phyloP scores from a whole-genome alignment of 805 yeast genomes.

The Saturnispora diversa region DNA sequence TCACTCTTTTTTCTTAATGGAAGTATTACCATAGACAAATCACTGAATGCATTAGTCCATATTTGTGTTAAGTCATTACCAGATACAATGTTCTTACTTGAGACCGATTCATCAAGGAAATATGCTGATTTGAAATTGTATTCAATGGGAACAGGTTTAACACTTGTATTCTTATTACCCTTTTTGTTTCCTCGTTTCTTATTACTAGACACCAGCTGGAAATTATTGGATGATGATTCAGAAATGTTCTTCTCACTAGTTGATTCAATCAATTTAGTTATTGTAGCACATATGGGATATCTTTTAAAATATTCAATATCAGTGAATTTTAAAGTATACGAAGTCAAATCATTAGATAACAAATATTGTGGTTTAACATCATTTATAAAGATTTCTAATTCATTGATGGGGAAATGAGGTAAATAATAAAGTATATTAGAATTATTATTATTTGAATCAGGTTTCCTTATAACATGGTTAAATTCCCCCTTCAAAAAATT shows the following conservation, averaged over 20 bases:
- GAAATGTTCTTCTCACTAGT: too few relatives aligned
- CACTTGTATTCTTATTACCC: conserved; percentile 11
- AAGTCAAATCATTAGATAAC: conserved; percentile 27
- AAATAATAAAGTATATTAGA: conserved; percentile 22
- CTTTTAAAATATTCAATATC: conserved; percentile 21
- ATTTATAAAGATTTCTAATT: conserved; percentile 23
- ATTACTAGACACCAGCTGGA: neutral
- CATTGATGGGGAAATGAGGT: conserved; percentile 30
- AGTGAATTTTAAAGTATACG: conserved; percentile 25
- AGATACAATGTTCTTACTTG: neutral
- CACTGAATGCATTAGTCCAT: conserved; percentile 27
- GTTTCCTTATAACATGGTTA: conserved; percentile 17
- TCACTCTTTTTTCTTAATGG: neutral
- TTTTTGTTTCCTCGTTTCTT: conserved; percentile 9
- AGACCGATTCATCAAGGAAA: conserved; percentile 11
- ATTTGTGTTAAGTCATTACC: conserved; percentile 8
- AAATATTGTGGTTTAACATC: conserved; percentile 21
- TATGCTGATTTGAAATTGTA: conserved; percentile 16
- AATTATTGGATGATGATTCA: too few relatives aligned
- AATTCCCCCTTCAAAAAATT: conserved; percentile 15
- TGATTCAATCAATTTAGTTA: conserved; percentile 15
- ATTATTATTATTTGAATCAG: neutral
- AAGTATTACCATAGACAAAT: conserved; percentile 18
- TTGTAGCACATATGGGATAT: conserved; percentile 25
- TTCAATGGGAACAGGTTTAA: conserved; percentile 12